Evolutionary conservation across 352 stramenopile genomes (phyloP), one percentile per base, ranked within the genome.

Genomic region (Globisporangium spinosum): DNA sequence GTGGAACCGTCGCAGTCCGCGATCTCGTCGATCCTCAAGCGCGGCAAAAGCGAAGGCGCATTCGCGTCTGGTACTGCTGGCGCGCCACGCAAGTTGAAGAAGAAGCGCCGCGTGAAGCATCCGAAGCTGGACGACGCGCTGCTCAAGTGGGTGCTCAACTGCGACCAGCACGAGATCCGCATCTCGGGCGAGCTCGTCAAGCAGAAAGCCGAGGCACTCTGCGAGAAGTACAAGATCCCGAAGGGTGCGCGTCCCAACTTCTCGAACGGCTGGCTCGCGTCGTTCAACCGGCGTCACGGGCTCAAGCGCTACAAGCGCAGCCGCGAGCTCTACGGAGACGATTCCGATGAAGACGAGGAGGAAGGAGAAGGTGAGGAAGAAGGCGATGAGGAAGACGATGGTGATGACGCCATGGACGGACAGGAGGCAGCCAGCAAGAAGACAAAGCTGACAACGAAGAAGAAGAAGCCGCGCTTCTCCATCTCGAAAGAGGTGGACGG

Each of bases 241-340:
- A 64, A 80, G 49, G 49, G 64, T 12, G 67, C 67, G 25, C 68
- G 73, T 58, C 70, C 84, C 70, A 74, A 69, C 35, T 90, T 87
- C 69, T 90, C 82, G 38, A 87, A 81, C 64, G 80, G 82, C 15
- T 90, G 80, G 80, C 77, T 87, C 65, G 75, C 69, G 34, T 79
- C 78, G 57, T 88, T 89, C 57, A 73, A 86, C 62, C 80, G 75
- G 20, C 75, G 78, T 45, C 79, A 90, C 47, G 70, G 67, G 5
- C 60, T 71, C 43, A 68, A 63, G 60, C 60, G 60, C 43, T 66
- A 66, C 45, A 66, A 66, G 60, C 60, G 60, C 45, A 56, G 43
- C 20, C 45, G n/a, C 1, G 60, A 29, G 9, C 22, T 57, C 27
- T 66, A 56, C 20, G 47, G 10, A 1, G 10, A 32, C 47, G 60